phyloP scores from a whole-genome alignment of 257 asterid genomes.

The Knoxia roxburghii region DNA sequence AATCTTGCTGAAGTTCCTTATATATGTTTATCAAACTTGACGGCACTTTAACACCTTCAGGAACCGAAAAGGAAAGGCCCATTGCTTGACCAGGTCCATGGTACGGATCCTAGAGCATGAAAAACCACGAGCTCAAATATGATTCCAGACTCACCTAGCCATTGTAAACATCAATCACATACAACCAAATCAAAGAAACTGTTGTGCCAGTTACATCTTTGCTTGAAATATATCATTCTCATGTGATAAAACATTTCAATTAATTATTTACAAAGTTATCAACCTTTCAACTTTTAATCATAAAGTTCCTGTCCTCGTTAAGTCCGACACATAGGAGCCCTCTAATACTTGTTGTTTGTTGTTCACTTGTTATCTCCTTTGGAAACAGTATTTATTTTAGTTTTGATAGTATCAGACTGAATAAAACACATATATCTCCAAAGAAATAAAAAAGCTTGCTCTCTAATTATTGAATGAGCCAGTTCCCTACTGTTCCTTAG shows the following conservation, averaged over 20 bases:
- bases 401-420: neutral
- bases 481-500: neutral
- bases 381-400: neutral
- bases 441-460: neutral
- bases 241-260: neutral
- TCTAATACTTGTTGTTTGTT: neutral
- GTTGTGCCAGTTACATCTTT: neutral
- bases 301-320: neutral
- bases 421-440: neutral
- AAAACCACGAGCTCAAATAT: neutral
- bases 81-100: constrained; percentile 99
- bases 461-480: neutral
- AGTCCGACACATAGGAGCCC: neutral
- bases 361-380: neutral
- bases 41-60: constrained; percentile 74
- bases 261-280: neutral
- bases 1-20: constrained; percentile 81
- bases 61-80: constrained; percentile 98
- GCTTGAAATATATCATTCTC: neutral
- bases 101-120: constrained; percentile 71
- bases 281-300: neutral
- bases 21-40: constrained; percentile 84
- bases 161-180: neutral
- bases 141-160: neutral
- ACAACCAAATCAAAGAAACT: neutral